Conservation (phyloP, 2,329 filamentous ascomycete species). For the Tolypocladium ovalisporum region DNA sequence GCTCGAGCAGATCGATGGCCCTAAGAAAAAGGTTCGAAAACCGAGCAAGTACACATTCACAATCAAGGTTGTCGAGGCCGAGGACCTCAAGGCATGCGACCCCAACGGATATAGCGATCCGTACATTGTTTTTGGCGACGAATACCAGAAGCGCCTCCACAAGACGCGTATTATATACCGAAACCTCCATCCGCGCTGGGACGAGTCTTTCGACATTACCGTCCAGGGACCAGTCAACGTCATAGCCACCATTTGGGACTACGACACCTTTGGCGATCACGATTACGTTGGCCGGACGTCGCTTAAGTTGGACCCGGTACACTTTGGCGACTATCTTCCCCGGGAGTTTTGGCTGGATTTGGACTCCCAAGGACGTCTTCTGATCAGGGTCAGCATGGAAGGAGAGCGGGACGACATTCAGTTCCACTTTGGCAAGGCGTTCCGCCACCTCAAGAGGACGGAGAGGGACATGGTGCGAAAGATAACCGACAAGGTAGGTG, state of each 20-base stretch:
- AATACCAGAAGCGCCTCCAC: slow-evolving; percentile 91
- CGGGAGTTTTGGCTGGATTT: slow-evolving; percentile 96
- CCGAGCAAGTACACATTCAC: slow-evolving; percentile 93
- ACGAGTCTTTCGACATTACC: slow-evolving; percentile 92
- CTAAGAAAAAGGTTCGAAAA: slow-evolving; percentile 51
- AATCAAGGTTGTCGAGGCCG: slow-evolving; percentile 95
- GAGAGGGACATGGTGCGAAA: slow-evolving; percentile 97
- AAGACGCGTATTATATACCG: slow-evolving; percentile 89
- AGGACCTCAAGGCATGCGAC: slow-evolving; percentile 97
- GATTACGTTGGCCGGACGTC: slow-evolving; percentile 97
- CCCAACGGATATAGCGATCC: slow-evolving; percentile 90
- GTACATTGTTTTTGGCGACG: slow-evolving; percentile 92
- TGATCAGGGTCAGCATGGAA: slow-evolving; percentile 95
- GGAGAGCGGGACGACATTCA: slow-evolving; percentile 96
- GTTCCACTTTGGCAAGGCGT: slow-evolving; percentile 96
- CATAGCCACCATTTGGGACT: slow-evolving; percentile 96
- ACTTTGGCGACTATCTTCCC: slow-evolving; percentile 92
- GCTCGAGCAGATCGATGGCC: slow-evolving; percentile 63
- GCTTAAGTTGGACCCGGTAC: slow-evolving; percentile 91
- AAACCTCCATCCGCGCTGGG: slow-evolving; percentile 90
- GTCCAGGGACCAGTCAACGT: slow-evolving; percentile 86
- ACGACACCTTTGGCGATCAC: slow-evolving; percentile 93
- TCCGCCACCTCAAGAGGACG: slow-evolving; percentile 86
- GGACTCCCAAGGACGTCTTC: slow-evolving; percentile 82
- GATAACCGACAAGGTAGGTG: slow-evolving; percentile 85